Evolutionary conservation across 1,284 basidiomycete genomes (phyloP).

Genomic region (Irpex sp.): DNA sequence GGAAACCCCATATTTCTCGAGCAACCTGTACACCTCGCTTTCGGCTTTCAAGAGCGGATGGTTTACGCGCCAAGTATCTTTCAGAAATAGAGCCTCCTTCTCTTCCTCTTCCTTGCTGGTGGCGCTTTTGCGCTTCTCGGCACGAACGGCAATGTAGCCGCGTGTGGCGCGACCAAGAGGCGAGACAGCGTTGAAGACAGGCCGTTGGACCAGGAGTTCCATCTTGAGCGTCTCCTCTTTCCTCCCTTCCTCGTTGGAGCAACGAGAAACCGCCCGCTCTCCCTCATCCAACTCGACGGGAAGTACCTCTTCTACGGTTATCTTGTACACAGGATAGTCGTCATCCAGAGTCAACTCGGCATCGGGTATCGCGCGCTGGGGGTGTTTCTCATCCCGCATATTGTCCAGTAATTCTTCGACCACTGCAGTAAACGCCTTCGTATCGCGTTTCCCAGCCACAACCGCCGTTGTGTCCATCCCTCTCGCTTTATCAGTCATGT

Average conservation of each 20-base stretch:
- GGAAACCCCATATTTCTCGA: neutral
- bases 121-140: neutral
- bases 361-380: neutral
- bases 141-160: neutral
- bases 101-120: neutral
- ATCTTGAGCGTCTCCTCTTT: neutral
- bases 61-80: conserved; percentile 4
- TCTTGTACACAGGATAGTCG: neutral
- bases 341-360: neutral
- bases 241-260: neutral
- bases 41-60: neutral
- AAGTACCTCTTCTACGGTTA: neutral
- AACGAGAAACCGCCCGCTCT: neutral
- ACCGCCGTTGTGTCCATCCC: neutral
- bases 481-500: neutral
- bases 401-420: neutral
- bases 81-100: neutral
- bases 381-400: neutral
- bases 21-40: neutral
- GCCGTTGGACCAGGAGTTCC: neutral
- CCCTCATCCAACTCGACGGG: too few relatives aligned
- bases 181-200: neutral
- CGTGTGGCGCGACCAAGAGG: neutral
- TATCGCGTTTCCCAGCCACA: neutral
- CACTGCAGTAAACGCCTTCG: neutral